phyloP scores from a whole-genome alignment of 345 rosid species.

The Erucastrum elatum region DNA sequence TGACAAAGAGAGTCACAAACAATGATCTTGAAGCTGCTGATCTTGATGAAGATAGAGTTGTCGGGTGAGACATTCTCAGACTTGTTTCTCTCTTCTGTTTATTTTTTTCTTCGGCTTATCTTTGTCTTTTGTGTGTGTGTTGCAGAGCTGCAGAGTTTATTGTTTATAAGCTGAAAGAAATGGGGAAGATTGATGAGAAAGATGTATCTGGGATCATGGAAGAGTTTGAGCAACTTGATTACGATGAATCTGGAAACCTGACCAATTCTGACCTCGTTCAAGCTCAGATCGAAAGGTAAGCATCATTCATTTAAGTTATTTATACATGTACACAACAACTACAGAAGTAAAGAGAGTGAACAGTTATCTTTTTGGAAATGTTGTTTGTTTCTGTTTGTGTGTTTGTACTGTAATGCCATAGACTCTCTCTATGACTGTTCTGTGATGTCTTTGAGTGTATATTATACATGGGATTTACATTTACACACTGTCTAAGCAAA shows the following conservation, averaged over 20 bases:
- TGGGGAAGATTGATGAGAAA: slow-evolving; percentile 80
- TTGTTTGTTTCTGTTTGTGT: slow-evolving; percentile 13
- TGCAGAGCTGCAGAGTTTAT: slow-evolving; percentile 63
- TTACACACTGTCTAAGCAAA: background rate
- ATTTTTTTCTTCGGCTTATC: background rate
- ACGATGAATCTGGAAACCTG: slow-evolving; percentile 47
- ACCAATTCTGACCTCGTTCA: slow-evolving; percentile 35
- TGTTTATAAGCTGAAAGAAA: slow-evolving; percentile 75
- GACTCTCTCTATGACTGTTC: slow-evolving; percentile 12
- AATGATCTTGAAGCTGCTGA: slow-evolving; percentile 86
- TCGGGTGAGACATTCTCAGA: slow-evolving; percentile 53
- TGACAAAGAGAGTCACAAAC: slow-evolving; percentile 48
- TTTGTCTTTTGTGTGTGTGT: slow-evolving; percentile 7
- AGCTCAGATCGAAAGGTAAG: slow-evolving; percentile 17
- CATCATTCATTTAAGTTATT: background rate
- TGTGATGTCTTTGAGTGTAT: background rate
- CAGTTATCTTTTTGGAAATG: background rate
- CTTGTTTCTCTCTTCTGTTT: background rate
- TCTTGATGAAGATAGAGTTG: slow-evolving; percentile 66
- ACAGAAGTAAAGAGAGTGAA: background rate
- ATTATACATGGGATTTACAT: background rate
- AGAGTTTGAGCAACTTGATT: slow-evolving; percentile 75
- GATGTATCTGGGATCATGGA: slow-evolving; percentile 59
- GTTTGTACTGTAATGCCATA: slow-evolving; percentile 5
- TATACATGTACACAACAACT: background rate